These are phyloP conservation scores for Sugiyamaella qingdaonensis DNA, from an alignment of 805 yeast genomes.

Conservation along the genomic window DNA sequence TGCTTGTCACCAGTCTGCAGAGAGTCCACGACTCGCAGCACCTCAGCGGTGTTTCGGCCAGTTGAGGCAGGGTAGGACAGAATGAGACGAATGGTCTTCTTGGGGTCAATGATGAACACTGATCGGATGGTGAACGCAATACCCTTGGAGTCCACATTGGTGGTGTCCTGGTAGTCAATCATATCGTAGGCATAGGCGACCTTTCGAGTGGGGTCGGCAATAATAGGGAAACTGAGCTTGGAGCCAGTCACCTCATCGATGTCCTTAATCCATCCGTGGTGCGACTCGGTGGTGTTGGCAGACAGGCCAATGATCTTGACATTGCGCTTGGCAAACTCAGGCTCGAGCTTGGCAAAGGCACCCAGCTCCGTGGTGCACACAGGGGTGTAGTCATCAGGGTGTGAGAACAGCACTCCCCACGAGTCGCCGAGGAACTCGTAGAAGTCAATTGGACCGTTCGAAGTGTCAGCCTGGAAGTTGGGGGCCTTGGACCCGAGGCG, in stretches of 20 bases:
- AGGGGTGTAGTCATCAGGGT: constrained; percentile 96
- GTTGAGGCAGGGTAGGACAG: constrained; percentile 90
- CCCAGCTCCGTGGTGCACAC: constrained; percentile 97
- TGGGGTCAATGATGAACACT: constrained; percentile 88
- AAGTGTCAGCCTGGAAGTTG: constrained; percentile 77
- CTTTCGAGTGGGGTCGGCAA: constrained; percentile 83
- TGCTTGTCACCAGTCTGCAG: constrained; percentile 81
- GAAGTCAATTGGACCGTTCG: constrained; percentile 80
- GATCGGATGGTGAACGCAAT: constrained; percentile 88
- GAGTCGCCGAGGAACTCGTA: constrained; percentile 80
- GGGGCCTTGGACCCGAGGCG: constrained; percentile 89
- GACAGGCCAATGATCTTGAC: constrained; percentile 81
- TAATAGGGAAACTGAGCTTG: constrained; percentile 79
- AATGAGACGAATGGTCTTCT: constrained; percentile 82
- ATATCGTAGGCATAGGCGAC: constrained; percentile 78
- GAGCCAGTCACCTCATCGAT: constrained; percentile 82
- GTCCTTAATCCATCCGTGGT: constrained; percentile 87
- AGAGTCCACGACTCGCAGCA: constrained; percentile 85
- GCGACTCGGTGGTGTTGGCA: constrained; percentile 79
- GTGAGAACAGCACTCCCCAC: constrained; percentile 89
- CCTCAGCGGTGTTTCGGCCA: constrained; percentile 94
- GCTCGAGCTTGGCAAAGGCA: constrained; percentile 87
- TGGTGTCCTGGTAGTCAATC: constrained; percentile 84
- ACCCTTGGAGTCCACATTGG: constrained; percentile 67
- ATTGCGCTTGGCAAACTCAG: constrained; percentile 82